A percentile compares a stretch with the other conserved stretches of the same genome.
These are phyloP conservation scores for Agapanthus africanus DNA, from an alignment of 106 monocot genomes.

Conservation along the genomic window DNA sequence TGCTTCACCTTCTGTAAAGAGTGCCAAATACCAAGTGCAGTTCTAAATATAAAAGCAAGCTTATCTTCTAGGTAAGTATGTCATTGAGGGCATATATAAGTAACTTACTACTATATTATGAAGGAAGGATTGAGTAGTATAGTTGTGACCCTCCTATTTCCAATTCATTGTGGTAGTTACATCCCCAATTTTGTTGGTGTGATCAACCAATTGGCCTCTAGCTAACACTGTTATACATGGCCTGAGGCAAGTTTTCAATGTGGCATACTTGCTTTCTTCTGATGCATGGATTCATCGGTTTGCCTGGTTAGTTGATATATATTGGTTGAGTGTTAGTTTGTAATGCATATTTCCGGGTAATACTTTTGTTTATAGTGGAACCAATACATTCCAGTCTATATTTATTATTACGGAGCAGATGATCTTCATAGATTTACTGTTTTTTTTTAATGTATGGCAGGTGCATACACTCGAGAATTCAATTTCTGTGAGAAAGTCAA, in stretches of 20 bases:
- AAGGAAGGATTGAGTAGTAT: background rate
- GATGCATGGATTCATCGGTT: background rate
- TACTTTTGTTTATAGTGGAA: too few species aligned
- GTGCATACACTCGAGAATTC: conserved; percentile 71
- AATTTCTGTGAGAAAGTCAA: conserved; percentile 92
- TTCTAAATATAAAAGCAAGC: too few species aligned
- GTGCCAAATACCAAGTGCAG: background rate
- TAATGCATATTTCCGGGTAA: too few species aligned
- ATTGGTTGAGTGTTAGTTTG: background rate
- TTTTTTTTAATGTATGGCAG: conserved; percentile 27
- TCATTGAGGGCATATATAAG: too few species aligned
- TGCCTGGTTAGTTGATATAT: background rate
- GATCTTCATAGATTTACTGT: background rate
- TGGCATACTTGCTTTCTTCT: background rate
- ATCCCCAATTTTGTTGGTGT: background rate
- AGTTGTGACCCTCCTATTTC: background rate
- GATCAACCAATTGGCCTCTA: too few species aligned
- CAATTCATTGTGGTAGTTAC: background rate
- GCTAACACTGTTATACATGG: background rate
- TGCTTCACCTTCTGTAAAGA: background rate
- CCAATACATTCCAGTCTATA: too few species aligned
- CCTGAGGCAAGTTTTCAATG: background rate
- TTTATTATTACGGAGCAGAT: background rate
- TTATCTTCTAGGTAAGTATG: too few species aligned
- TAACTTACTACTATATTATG: too few species aligned